Percentiles rank a stretch among this genome's conserved stretches.
Evolutionary conservation across 1,284 basidiomycete genomes (phyloP).

Genomic region (Chiua sp.): DNA sequence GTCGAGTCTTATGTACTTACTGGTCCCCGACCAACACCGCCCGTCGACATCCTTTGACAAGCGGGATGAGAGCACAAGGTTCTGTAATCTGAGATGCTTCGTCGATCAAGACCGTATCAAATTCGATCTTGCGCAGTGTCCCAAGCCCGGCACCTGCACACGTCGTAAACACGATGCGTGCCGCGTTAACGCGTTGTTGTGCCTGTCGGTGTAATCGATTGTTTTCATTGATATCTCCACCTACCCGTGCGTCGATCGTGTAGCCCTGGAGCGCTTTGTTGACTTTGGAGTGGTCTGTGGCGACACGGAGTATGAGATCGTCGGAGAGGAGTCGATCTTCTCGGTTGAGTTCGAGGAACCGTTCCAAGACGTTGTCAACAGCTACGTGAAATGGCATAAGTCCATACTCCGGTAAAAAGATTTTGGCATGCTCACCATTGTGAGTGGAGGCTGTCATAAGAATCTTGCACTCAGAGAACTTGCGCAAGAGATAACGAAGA

Average conservation of each 20-base stretch:
- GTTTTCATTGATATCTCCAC: conserved; percentile 63
- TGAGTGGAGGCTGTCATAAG: conserved; percentile 74
- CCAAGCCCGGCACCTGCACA: conserved; percentile 69
- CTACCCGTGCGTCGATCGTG: conserved; percentile 65
- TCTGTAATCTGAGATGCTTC: conserved; percentile 73
- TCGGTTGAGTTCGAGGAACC: conserved; percentile 57
- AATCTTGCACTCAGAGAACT: conserved; percentile 48
- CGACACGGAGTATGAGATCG: conserved; percentile 64
- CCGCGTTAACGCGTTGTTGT: conserved; percentile 57
- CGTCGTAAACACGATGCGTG: conserved; percentile 64
- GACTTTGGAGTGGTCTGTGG: conserved; percentile 66
- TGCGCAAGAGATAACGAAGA: conserved; percentile 49
- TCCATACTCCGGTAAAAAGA: background rate
- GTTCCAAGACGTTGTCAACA: conserved; percentile 70
- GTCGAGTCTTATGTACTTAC: conserved; percentile 46
- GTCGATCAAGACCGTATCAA: conserved; percentile 67
- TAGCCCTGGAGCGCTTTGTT: conserved; percentile 59
- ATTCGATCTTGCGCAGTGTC: conserved; percentile 57
- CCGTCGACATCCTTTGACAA: conserved; percentile 62
- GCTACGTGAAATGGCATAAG: conserved; percentile 41
- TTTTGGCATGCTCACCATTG: conserved; percentile 48
- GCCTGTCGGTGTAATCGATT: conserved; percentile 62
- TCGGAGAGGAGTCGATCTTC: conserved; percentile 47
- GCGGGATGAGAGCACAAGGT: conserved; percentile 62
- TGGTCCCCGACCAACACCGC: conserved; percentile 71